These are phyloP conservation scores for Immersiporthe knoxdaviesiana DNA, from an alignment of 2,329 filamentous ascomycete species.

Conservation along the genomic window DNA sequence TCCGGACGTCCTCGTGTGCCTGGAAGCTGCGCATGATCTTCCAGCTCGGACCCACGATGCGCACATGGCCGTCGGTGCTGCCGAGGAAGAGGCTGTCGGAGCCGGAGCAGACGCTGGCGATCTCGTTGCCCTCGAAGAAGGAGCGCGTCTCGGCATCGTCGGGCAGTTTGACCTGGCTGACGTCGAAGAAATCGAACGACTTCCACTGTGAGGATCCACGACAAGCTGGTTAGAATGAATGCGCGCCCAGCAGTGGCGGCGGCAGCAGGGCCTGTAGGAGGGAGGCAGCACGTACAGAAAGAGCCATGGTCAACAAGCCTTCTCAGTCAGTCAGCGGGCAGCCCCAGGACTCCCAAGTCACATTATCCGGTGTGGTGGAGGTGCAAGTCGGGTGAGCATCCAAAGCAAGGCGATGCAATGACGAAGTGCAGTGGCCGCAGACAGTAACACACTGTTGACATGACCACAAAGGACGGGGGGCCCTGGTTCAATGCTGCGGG, in stretches of 20 bases:
- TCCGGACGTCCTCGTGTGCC: slow-evolving; percentile 77
- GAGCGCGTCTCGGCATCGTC: slow-evolving; percentile 74
- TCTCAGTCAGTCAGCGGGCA: not conserved
- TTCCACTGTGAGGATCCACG: slow-evolving; percentile 76
- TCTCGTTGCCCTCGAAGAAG: slow-evolving; percentile 80
- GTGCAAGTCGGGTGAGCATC: not conserved
- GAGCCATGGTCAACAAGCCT: slow-evolving; percentile 13
- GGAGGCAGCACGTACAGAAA: slow-evolving; percentile 7
- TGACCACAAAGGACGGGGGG: not conserved
- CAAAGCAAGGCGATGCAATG: not conserved
- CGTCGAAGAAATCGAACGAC: slow-evolving; percentile 99
- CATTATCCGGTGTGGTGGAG: not conserved
- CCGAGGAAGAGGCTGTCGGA: slow-evolving; percentile 90
- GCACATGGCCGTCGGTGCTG: slow-evolving; percentile 80
- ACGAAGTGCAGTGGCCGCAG: not conserved
- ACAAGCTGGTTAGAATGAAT: not conserved
- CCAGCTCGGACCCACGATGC: slow-evolving; percentile 85
- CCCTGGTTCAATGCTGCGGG: not conserved
- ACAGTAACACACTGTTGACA: not conserved
- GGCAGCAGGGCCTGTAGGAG: not conserved
- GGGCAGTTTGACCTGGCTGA: slow-evolving; percentile 77
- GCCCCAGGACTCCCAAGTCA: not conserved
- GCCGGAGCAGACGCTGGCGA: slow-evolving; percentile 82
- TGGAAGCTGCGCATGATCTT: slow-evolving; percentile 86
- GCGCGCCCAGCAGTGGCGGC: too few relatives aligned